Evolutionary conservation across 495 filamentous ascomycete species (phyloP), one percentile per base, ranked within the genome.

Genomic region (Staphylotrichum longicolle): DNA sequence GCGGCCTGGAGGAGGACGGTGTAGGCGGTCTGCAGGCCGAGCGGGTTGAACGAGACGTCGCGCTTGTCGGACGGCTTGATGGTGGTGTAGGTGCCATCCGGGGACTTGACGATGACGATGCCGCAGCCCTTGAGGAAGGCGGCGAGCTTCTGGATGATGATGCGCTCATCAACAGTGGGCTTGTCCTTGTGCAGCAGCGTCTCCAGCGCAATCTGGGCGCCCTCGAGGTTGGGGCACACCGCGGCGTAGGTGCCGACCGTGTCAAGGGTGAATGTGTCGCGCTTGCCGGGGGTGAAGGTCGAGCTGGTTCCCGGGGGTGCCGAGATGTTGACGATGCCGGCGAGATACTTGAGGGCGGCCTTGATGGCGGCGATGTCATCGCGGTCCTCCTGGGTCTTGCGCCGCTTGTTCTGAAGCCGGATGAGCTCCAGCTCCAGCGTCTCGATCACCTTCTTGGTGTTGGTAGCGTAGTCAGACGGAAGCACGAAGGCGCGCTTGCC

Each of bases 61-160:
- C 63, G 61, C 59, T 67, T 66, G 61, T 67, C 65, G 3, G 67
- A 64, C 20, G 73, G 73, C 12, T 71, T 72, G 64, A 75, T 71
- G 56, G 60, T 73, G 37, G 72, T 75, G 9, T 46, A 70, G 53
- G 74, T 74, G 55, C 72, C 74, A 37, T 73, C 71, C 54, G 74
- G 72, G 0, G 68, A 68, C 59, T 70, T 62, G 41, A 74, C 44
- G 64, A 77, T 76, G 49, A 54, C 66, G 62, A 75, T 70, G 60
- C 75, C 75, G 64, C 75, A 77, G 48, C 69, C 72, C 40, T 58
- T 44, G 57, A 75, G 73, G 53, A 76, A 70, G 65, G 71, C 68
- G 49, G 64, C 64, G n/a, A 70, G 58, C 58, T 65, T 35, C 54
- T 64, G 12, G 56, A 72, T 70, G 39, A 66, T 65, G 58, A 63